Base-by-base conservation (phyloP, 345 rosid genomes). In the Euphorbia peplus region DNA sequence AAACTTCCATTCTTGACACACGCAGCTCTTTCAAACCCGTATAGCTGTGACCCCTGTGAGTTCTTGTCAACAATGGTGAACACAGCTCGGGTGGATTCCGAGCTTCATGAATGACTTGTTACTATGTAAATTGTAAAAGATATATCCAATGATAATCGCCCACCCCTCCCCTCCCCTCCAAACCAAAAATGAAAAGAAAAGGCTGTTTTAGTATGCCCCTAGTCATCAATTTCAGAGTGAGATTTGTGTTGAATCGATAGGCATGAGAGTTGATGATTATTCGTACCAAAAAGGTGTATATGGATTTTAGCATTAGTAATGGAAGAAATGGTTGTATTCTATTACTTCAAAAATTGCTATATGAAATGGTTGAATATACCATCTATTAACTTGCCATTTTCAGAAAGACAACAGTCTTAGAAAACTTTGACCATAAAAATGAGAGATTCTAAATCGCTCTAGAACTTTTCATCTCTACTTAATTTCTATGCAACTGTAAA, bases 1-100 rank as follows among this genome's bases (percentile, higher is more conserved):
- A 95, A 92, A 80, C 99, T 95, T 71, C 98, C 98, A 58, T 90
- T 95, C 79, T 78, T 95, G 77, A 83, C 93, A 6, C 93, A 95
- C 52, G 89, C 96, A 47, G 83, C 90, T 53, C 96, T 91, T 73
- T 78, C 86, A 46, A 83, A 84, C 70, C 92, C 93, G 47, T 30
- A 70, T 55, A 57, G 76, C 68, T 81, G 83, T 76, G 87, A 87
- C 51, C 87, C 85, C 25, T 73, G 75, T 79, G 79, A 77, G 68
- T 95, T 95, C 83, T 79, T 91, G 86, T 64, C 70, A 58, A 76
- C 93, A 58, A 77, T 95, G 93, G 82, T 82, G 53, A 81, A 88
- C 30, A 87, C 99, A 24, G 92, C 90, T 60, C 84, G 86, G 81
- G 93, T 86, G 69, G 83, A 70, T 59, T 81, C 90, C 44, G 99